These are phyloP conservation scores for Talaromyces pinophilus DNA, from an alignment of 2,329 filamentous ascomycete genomes.

Conservation along the genomic window DNA sequence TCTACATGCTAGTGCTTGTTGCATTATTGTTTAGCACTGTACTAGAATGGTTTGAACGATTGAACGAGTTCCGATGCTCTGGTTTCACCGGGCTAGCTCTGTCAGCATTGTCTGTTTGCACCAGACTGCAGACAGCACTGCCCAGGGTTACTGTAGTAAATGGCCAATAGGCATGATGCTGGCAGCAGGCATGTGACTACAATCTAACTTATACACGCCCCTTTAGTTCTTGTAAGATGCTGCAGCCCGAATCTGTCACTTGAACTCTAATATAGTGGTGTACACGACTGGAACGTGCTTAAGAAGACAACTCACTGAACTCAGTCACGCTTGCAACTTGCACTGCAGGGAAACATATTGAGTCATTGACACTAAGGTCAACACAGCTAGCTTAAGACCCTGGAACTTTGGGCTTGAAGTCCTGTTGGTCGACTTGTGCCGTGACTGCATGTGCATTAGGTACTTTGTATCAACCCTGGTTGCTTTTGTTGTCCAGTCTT, in stretches of 20 bases:
- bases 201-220: background rate
- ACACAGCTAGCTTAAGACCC: background rate
- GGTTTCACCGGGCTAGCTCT: slow-evolving; percentile 1
- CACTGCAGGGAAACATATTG: background rate
- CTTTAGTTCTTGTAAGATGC: background rate
- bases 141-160: background rate
- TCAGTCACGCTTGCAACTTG: background rate
- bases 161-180: background rate
- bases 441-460: background rate
- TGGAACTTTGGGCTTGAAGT: background rate
- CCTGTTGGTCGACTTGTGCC: background rate
- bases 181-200: background rate
- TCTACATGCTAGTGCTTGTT: background rate
- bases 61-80: background rate
- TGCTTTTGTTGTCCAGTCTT: background rate
- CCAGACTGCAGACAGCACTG: background rate
- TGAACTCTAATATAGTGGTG: background rate
- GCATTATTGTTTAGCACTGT: background rate
- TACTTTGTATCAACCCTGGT: background rate
- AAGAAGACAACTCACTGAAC: background rate
- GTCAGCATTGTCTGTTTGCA: background rate
- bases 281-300: background rate
- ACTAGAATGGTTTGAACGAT: background rate
- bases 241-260: background rate
- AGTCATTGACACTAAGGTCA: background rate